phyloP scores from a whole-genome alignment of 352 stramenopile species.

The Thalassiosira hispida region DNA sequence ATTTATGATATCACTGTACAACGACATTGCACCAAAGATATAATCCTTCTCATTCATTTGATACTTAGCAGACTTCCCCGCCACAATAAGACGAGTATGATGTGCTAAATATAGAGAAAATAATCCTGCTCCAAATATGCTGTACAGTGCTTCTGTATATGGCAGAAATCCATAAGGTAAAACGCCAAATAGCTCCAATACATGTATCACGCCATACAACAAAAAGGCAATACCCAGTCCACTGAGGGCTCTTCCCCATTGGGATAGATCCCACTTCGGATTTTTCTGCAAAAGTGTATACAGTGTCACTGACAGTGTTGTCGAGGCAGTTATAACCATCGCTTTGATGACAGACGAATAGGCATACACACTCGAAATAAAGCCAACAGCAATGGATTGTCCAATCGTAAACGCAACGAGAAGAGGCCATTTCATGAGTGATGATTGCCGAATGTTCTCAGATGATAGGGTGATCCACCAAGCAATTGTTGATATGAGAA shows the following conservation, averaged over 20 bases:
- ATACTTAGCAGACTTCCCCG: slow-evolving; percentile 82
- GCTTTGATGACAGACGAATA: slow-evolving; percentile 72
- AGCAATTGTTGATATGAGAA: slow-evolving; percentile 67
- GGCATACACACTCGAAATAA: slow-evolving; percentile 79
- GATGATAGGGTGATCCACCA: slow-evolving; percentile 60
- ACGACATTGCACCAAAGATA: slow-evolving; percentile 77
- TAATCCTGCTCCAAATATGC: slow-evolving; percentile 67
- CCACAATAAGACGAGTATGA: slow-evolving; percentile 81
- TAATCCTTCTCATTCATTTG: slow-evolving; percentile 86
- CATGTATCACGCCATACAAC: slow-evolving; percentile 63
- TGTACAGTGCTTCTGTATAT: slow-evolving; percentile 69
- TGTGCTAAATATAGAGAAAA: slow-evolving; percentile 81
- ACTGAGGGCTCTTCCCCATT: slow-evolving; percentile 73
- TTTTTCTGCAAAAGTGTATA: slow-evolving; percentile 83
- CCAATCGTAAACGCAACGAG: slow-evolving; percentile 78
- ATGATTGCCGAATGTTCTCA: slow-evolving; percentile 56
- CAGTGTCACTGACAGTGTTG: slow-evolving; percentile 64
- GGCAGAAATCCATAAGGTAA: slow-evolving; percentile 74
- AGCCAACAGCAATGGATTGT: slow-evolving; percentile 75
- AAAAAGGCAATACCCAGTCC: slow-evolving; percentile 74
- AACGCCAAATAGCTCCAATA: slow-evolving; percentile 64
- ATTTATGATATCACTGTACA: slow-evolving; percentile 85
- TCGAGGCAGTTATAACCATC: slow-evolving; percentile 65
- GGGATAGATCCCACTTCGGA: slow-evolving; percentile 82
- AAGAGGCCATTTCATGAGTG: slow-evolving; percentile 74